phyloP scores from a whole-genome alignment of 495 filamentous ascomycete species.

The Penicillium odoratum region DNA sequence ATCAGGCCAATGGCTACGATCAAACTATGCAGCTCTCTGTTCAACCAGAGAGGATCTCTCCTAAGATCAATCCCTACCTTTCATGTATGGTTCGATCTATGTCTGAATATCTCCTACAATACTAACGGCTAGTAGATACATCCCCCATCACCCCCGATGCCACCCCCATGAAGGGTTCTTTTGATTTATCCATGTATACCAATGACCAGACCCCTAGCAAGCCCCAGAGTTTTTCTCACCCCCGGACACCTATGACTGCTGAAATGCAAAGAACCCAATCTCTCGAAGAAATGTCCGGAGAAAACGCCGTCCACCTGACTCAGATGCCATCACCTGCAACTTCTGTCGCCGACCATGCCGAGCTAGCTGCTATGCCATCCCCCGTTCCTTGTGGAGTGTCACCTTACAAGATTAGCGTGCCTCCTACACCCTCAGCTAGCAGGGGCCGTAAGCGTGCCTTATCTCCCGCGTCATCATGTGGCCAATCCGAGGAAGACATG shows the following conservation, averaged over 20 bases:
- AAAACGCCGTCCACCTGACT: constrained; percentile 35
- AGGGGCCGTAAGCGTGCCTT: constrained; percentile 1
- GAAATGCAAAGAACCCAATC: constrained; percentile 53
- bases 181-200: constrained; percentile 40
- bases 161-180: constrained; percentile 46
- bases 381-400: constrained; percentile 28
- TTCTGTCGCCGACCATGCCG: constrained; percentile 49
- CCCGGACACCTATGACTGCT: constrained; percentile 35
- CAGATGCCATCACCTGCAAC: constrained; percentile 52
- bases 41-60: constrained; percentile 38
- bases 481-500: constrained; percentile 34
- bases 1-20: constrained; percentile 19
- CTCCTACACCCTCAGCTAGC: too few relatives aligned
- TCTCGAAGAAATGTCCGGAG: constrained; percentile 42
- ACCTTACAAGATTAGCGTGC: constrained; percentile 28
- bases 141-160: constrained; percentile 50
- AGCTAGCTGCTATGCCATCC: constrained; percentile 47
- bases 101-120: background rate
- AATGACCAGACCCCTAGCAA: constrained; percentile 37
- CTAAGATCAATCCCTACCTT: constrained; percentile 54
- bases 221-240: constrained; percentile 34
- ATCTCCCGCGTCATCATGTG: constrained; percentile 29
- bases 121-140: constrained; percentile 35
- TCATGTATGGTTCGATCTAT: constrained; percentile 18
- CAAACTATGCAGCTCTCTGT: constrained; percentile 38